Conservation (phyloP, 768 basidiomycete genomes). For the Strobilomyces confusus region DNA sequence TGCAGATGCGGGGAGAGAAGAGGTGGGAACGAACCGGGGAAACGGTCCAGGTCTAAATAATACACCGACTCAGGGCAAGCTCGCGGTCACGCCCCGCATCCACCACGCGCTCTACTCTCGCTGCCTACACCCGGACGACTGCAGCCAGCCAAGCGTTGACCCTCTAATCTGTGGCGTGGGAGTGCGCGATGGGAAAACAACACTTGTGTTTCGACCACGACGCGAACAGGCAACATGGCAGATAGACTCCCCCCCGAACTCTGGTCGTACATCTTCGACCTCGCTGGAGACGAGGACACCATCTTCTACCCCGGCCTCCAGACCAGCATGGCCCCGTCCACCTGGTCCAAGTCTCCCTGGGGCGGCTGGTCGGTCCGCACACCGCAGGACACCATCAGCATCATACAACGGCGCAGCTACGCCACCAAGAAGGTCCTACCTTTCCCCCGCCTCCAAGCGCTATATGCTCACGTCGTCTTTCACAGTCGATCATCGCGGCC, state of each 20-base stretch:
- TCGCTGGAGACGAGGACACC: constrained; percentile 68
- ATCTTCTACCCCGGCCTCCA: constrained; percentile 60
- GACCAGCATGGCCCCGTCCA: constrained; percentile 57
- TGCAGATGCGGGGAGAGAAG: background rate
- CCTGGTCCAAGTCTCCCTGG: constrained; percentile 55
- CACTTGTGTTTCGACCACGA: too few relatives aligned
- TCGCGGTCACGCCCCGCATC: background rate
- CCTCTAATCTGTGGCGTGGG: too few relatives aligned
- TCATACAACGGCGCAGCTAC: constrained; percentile 58
- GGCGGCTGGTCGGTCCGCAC: constrained; percentile 53
- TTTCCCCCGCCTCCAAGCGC: background rate
- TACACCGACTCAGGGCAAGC: background rate
- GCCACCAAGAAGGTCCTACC: constrained; percentile 57
- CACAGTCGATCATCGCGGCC: constrained; percentile 62
- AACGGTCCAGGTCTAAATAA: background rate
- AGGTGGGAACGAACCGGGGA: too few relatives aligned
- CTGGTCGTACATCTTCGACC: constrained; percentile 65
- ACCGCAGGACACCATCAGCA: constrained; percentile 55
- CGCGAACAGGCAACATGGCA: constrained; percentile 17
- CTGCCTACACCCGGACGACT: too few relatives aligned
- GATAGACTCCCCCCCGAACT: constrained; percentile 62
- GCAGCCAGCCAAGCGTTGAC: too few relatives aligned
- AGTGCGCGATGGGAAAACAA: too few relatives aligned
- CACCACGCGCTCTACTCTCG: too few relatives aligned
- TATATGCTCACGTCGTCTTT: background rate